Conservation (phyloP, 1,284 basidiomycete genomes). For the Cutaneotrichosporon sp. region DNA sequence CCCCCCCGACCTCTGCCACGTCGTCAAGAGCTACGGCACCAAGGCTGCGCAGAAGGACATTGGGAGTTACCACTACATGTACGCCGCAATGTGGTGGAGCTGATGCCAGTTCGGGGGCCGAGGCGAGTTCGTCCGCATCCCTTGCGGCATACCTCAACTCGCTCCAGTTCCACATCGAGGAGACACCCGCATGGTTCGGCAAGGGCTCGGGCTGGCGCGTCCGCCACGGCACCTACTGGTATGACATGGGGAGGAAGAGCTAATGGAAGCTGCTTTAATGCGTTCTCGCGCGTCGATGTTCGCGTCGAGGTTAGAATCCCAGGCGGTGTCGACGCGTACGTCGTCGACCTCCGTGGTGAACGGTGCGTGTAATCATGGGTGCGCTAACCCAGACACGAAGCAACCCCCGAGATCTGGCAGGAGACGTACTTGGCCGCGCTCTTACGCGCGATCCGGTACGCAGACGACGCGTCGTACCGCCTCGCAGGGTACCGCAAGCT, state of each 20-base stretch:
- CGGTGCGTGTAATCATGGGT: constrained; percentile 59
- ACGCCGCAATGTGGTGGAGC: constrained; percentile 7
- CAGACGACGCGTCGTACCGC: constrained; percentile 88
- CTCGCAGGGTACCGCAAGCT: constrained; percentile 93
- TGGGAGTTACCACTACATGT: constrained; percentile 84
- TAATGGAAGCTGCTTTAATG: constrained; percentile 81
- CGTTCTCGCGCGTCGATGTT: constrained; percentile 94
- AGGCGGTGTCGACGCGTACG: constrained; percentile 91
- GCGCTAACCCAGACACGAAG: constrained; percentile 67
- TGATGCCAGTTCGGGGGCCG: constrained; percentile 75
- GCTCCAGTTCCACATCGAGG: constrained; percentile 90
- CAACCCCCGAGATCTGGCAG: constrained; percentile 90
- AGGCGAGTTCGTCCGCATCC: constrained; percentile 94
- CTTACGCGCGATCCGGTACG: constrained; percentile 87
- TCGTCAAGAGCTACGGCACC: constrained; percentile 81
- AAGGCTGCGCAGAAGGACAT: constrained; percentile 80
- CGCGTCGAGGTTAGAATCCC: constrained; percentile 98
- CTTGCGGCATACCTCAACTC: constrained; percentile 98
- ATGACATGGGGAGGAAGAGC: constrained; percentile 40
- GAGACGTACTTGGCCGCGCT: constrained; percentile 95
- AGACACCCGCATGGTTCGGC: constrained; percentile 87
- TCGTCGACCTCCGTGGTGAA: constrained; percentile 91
- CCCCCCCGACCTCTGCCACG: constrained; percentile 94
- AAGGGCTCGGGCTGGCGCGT: constrained; percentile 87
- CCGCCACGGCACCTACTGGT: constrained; percentile 92